Conservation (phyloP, 1,284 basidiomycete species). For the Leccinum angustisporum region DNA sequence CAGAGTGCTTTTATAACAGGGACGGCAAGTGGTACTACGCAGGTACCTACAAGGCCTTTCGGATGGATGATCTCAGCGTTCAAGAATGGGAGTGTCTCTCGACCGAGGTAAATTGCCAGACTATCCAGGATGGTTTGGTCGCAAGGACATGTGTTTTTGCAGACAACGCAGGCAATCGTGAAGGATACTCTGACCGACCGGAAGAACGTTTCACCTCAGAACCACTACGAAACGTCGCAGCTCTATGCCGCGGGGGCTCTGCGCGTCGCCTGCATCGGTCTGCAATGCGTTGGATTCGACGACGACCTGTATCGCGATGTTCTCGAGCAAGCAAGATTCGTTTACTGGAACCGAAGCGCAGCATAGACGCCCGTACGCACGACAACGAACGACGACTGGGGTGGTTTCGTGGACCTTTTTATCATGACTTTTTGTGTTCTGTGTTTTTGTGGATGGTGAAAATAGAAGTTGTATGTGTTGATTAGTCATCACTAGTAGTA, state of each 20-base stretch:
- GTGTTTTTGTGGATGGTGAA: background rate
- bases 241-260: conserved; percentile 70
- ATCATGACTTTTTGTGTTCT: background rate
- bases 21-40: conserved; percentile 80
- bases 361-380: conserved; percentile 16
- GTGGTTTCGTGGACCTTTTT: background rate
- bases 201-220: conserved; percentile 74
- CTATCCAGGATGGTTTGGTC: conserved; percentile 4
- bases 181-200: conserved; percentile 67
- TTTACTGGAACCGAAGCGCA: conserved; percentile 41
- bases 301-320: conserved; percentile 56
- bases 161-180: conserved; percentile 64
- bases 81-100: conserved; percentile 70
- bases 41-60: conserved; percentile 67
- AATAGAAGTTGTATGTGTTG: background rate
- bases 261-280: conserved; percentile 65
- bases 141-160: conserved; percentile 10
- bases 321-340: conserved; percentile 53
- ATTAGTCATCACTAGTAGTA: background rate
- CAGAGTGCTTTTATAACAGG: conserved; percentile 77
- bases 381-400: background rate
- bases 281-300: conserved; percentile 76
- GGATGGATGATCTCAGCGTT: conserved; percentile 58
- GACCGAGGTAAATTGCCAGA: conserved; percentile 46
- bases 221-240: conserved; percentile 68